These are phyloP conservation scores for Urochloa ruziziensis DNA, from an alignment of 176 grass and related monocot genomes.

Conservation along the genomic window DNA sequence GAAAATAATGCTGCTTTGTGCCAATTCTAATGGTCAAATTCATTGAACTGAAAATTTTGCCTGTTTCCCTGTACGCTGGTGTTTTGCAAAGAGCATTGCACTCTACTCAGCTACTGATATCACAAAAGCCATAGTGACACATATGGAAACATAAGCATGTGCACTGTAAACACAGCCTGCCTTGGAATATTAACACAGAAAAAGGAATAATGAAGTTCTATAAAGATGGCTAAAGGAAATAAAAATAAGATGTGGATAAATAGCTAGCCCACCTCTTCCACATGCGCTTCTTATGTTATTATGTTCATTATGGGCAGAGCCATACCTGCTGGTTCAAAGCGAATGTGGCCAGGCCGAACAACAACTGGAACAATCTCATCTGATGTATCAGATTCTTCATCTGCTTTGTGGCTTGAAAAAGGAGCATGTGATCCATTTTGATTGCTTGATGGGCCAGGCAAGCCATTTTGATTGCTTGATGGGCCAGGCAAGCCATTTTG, in stretches of 20 bases:
- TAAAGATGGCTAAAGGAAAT: not conserved
- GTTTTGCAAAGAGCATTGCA: not conserved
- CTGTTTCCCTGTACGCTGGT: not conserved
- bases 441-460: no score
- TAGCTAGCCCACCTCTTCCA: not conserved
- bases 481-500: no score
- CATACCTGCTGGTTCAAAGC: constrained; percentile 83
- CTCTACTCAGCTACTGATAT: not conserved
- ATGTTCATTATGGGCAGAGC: constrained; percentile 13
- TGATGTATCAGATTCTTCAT: constrained; percentile 46
- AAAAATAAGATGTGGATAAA: not conserved
- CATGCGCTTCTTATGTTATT: not conserved
- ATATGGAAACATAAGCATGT: constrained; percentile 4
- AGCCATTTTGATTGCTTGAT: no score
- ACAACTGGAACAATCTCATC: constrained; percentile 72
- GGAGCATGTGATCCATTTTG: constrained; percentile 25
- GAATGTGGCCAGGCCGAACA: constrained; percentile 89
- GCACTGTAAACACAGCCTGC: not conserved
- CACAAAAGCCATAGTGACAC: not conserved
- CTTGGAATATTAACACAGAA: not conserved
- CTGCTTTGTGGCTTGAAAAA: constrained; percentile 39
- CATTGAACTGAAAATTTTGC: not conserved
- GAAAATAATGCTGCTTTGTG: not conserved
- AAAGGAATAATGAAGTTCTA: not conserved
- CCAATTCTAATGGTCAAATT: not conserved